A percentile compares a stretch with the other conserved stretches of the same genome.
Evolutionary conservation across 352 stramenopile genomes (phyloP).

Genomic region (Globisporangium perplexum): DNA sequence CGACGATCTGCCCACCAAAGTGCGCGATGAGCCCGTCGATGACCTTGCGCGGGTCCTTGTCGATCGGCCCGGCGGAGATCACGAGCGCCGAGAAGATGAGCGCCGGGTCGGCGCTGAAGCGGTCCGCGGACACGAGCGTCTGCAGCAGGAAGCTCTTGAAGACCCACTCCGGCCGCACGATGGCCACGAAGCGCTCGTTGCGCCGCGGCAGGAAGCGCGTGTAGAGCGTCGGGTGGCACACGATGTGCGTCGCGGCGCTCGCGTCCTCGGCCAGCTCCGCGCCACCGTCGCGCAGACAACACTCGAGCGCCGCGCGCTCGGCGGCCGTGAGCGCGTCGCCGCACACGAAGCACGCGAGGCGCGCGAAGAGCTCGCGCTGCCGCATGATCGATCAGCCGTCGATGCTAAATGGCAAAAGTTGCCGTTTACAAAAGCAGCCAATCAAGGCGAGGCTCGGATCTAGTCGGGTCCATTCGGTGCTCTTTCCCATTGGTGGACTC

Average conservation of each 20-base stretch:
- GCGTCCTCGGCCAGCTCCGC: slow-evolving; percentile 34
- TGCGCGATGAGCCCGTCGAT: slow-evolving; percentile 75
- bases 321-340: slow-evolving; percentile 30
- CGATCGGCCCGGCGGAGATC: slow-evolving; percentile 63
- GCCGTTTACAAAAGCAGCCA: too few species aligned
- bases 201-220: slow-evolving; percentile 35
- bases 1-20: slow-evolving; percentile 74
- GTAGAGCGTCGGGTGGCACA: slow-evolving; percentile 59
- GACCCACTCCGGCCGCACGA: slow-evolving; percentile 78
- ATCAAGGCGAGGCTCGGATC: too few species aligned
- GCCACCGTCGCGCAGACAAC: slow-evolving; percentile 58
- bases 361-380: slow-evolving; percentile 35
- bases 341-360: slow-evolving; percentile 49
- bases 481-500: too few species aligned
- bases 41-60: slow-evolving; percentile 76
- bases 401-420: neutral
- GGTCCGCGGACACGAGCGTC: slow-evolving; percentile 50
- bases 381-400: slow-evolving; percentile 36
- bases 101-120: slow-evolving; percentile 69
- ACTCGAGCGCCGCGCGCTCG: slow-evolving; percentile 41
- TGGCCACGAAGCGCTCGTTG: slow-evolving; percentile 61
- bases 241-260: slow-evolving; percentile 54
- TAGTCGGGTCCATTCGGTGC: too few species aligned
- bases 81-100: slow-evolving; percentile 77
- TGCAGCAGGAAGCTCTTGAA: slow-evolving; percentile 70